These are phyloP conservation scores for Chernovozyma aurita DNA, from an alignment of 1,139 yeast genomes.

Conservation along the genomic window DNA sequence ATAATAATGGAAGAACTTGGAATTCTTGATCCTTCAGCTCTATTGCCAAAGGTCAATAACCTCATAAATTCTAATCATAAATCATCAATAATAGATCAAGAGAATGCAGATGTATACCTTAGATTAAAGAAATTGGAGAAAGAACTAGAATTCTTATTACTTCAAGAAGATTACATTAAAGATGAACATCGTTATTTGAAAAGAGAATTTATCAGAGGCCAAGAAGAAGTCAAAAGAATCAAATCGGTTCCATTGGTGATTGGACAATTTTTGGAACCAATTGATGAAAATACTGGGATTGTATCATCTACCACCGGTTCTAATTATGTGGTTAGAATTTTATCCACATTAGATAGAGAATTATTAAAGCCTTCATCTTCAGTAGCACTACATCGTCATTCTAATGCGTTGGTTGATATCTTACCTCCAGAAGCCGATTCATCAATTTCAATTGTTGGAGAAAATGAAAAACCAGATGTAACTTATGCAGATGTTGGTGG, in stretches of 20 bases:
- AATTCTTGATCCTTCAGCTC: constrained; percentile 15
- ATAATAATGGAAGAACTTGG: constrained; percentile 33
- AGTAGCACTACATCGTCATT: constrained; percentile 96
- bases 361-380: constrained; percentile 90
- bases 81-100: constrained; percentile 17
- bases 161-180: constrained; percentile 95
- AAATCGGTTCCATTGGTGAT: constrained; percentile 97
- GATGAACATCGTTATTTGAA: constrained; percentile 97
- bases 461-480: constrained; percentile 88
- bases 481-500: constrained; percentile 97
- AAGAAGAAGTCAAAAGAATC: constrained; percentile 96
- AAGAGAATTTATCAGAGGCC: constrained; percentile 92
- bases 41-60: constrained; percentile 9
- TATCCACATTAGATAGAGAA: constrained; percentile 93
- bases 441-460: constrained; percentile 89
- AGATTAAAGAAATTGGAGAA: constrained; percentile 83
- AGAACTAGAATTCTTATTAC: constrained; percentile 73
- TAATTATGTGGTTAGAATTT: constrained; percentile 89
- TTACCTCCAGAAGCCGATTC: constrained; percentile 99
- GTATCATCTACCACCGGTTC: constrained; percentile 98
- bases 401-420: constrained; percentile 94
- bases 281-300: constrained; percentile 94
- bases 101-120: constrained; percentile 66
- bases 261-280: constrained; percentile 97
- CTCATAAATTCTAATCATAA: constrained; percentile 11